These are phyloP conservation scores for Camellia japonica DNA, from an alignment of 148 eudicot genomes.

Conservation along the genomic window DNA sequence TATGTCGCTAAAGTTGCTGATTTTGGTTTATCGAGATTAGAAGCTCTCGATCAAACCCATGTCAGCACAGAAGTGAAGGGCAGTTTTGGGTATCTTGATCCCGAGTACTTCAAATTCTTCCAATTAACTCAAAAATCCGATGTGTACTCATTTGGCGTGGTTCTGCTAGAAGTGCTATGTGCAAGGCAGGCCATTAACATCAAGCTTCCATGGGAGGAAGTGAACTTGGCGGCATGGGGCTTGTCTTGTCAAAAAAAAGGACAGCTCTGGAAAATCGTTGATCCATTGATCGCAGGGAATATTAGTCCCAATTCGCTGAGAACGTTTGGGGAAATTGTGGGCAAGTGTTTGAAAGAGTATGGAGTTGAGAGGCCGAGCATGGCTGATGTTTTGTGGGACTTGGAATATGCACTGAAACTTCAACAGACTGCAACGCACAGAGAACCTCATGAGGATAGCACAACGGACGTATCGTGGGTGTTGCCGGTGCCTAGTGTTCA, in stretches of 20 bases:
- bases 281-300: constrained; percentile 35
- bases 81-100: constrained; percentile 58
- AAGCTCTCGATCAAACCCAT: constrained; percentile 30
- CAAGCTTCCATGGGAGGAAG: constrained; percentile 32
- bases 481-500: constrained; percentile 23
- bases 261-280: constrained; percentile 30
- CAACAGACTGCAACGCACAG: constrained; percentile 18
- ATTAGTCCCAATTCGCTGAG: constrained; percentile 37
- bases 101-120: constrained; percentile 36
- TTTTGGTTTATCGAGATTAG: constrained; percentile 48
- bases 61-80: constrained; percentile 49
- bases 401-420: constrained; percentile 45
- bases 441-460: constrained; percentile 29
- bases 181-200: constrained; percentile 37
- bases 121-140: constrained; percentile 54
- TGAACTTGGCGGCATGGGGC: constrained; percentile 44
- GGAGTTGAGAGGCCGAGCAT: constrained; percentile 45
- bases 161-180: constrained; percentile 54
- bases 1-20: constrained; percentile 57
- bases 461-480: constrained; percentile 27
- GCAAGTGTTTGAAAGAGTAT: constrained; percentile 34
- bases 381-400: constrained; percentile 55
- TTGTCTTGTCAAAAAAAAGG: constrained; percentile 24
- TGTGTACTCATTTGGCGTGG: constrained; percentile 59
- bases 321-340: constrained; percentile 36